Conservation (phyloP, 169 alveolate species). For the Plasmodium relictum region DNA sequence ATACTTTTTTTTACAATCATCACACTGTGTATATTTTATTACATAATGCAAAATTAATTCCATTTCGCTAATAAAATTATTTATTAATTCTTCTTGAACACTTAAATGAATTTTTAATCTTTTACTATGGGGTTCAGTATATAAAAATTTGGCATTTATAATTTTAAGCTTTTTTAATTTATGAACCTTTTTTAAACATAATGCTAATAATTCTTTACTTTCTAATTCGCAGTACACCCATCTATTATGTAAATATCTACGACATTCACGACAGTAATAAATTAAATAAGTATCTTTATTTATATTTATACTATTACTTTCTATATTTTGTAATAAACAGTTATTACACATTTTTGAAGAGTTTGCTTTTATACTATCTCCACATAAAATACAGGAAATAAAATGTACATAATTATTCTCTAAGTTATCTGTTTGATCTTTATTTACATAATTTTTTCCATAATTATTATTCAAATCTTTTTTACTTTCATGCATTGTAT, state of each 20-base stretch:
- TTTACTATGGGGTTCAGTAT: slow-evolving; percentile 97
- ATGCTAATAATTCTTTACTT: slow-evolving; percentile 96
- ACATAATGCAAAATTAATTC: slow-evolving; percentile 92
- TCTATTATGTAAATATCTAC: slow-evolving; percentile 94
- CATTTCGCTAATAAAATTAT: slow-evolving; percentile 93
- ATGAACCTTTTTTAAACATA: slow-evolving; percentile 96
- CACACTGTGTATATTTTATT: slow-evolving; percentile 95
- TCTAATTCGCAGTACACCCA: slow-evolving; percentile 97
- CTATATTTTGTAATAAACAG: slow-evolving; percentile 93
- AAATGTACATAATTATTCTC: slow-evolving; percentile 1
- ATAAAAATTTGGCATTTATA: slow-evolving; percentile 96
- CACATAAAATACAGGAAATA: slow-evolving; percentile 93
- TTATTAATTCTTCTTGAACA: slow-evolving; percentile 95
- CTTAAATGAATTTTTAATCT: slow-evolving; percentile 96
- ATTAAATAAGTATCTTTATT: slow-evolving; percentile 78
- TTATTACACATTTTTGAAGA: slow-evolving; percentile 93
- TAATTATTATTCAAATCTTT: background rate
- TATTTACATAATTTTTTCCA: slow-evolving; percentile 31
- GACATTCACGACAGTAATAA: slow-evolving; percentile 93
- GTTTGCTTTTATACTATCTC: slow-evolving; percentile 90
- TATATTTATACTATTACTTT: slow-evolving; percentile 76
- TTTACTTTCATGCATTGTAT: slow-evolving; percentile 27
- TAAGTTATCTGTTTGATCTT: background rate
- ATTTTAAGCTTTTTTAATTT: slow-evolving; percentile 95
- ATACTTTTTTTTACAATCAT: slow-evolving; percentile 96